A percentile compares a stretch with the other conserved stretches of the same genome.
Evolutionary conservation across 495 filamentous ascomycete species (phyloP).

Genomic region (Aspergillus baeticus): DNA sequence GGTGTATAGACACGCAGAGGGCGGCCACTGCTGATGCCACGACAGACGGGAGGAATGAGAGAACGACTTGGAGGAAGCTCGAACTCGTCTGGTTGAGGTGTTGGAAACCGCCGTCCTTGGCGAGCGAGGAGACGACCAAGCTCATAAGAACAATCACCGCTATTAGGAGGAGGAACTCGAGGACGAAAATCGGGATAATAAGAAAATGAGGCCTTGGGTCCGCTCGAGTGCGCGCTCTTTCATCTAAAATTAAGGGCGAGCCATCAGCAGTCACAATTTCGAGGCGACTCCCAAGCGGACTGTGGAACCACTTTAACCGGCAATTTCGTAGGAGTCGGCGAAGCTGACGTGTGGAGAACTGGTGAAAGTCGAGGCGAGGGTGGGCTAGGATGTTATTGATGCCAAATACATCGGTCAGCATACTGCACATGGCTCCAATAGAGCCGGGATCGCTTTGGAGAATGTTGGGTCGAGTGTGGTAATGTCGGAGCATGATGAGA

Average conservation of each 20-base stretch:
- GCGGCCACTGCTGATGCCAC: conserved; percentile 38
- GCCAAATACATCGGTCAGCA: conserved; percentile 37
- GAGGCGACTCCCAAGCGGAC: conserved; percentile 29
- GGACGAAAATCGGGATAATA: conserved; percentile 38
- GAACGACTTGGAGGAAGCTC: conserved; percentile 35
- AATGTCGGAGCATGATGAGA: conserved; percentile 30
- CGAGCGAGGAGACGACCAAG: conserved; percentile 31
- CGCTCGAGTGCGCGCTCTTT: conserved; percentile 23
- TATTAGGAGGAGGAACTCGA: conserved; percentile 37
- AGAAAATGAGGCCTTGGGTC: conserved; percentile 44
- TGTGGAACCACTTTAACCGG: conserved; percentile 34
- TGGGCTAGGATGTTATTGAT: conserved; percentile 32
- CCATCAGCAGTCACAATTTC: conserved; percentile 39
- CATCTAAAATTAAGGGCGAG: conserved; percentile 26
- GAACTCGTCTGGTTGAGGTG: conserved; percentile 39
- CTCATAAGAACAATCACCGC: conserved; percentile 38
- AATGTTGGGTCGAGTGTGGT: conserved; percentile 33
- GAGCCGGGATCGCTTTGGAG: conserved; percentile 41
- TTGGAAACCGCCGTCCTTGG: conserved; percentile 32
- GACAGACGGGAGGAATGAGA: conserved; percentile 39
- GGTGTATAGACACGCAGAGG: conserved; percentile 40
- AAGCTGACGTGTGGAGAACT: conserved; percentile 39
- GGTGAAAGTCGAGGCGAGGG: conserved; percentile 33
- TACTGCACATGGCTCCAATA: conserved; percentile 44
- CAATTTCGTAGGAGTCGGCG: conserved; percentile 33